Evolutionary conservation across 164 flowering plant species (phyloP).

Genomic region (Cinnamomum micranthum): DNA sequence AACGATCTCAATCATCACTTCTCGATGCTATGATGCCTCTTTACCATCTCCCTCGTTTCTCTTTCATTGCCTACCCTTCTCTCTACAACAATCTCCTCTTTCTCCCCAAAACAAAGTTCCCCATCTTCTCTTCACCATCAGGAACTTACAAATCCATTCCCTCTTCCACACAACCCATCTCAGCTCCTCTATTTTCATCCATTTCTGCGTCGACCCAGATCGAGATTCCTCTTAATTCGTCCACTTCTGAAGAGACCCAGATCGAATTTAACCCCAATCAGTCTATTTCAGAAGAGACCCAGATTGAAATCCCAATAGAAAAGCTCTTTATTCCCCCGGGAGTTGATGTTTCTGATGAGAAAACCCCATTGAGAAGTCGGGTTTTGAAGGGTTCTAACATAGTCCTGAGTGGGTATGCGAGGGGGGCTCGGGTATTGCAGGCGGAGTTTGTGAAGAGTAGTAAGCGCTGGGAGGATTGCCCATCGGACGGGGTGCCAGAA

Average conservation of each 20-base stretch:
- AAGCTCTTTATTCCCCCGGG: slow-evolving; percentile 92
- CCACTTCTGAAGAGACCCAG: slow-evolving; percentile 12
- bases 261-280: slow-evolving; percentile 6
- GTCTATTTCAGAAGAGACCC: slow-evolving; percentile 6
- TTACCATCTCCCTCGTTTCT: slow-evolving; percentile 38
- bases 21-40: slow-evolving; percentile 30
- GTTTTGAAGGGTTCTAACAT: slow-evolving; percentile 90
- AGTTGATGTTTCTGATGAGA: slow-evolving; percentile 40
- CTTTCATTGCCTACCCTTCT: slow-evolving; percentile 16
- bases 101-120: slow-evolving; percentile 15
- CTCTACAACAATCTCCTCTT: slow-evolving; percentile 21
- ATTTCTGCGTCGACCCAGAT: slow-evolving; percentile 12
- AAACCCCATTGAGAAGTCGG: slow-evolving; percentile 32
- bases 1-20: background rate
- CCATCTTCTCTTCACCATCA: slow-evolving; percentile 13
- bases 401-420: slow-evolving; percentile 76
- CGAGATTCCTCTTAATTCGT: slow-evolving; percentile 10
- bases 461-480: slow-evolving; percentile 74
- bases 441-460: slow-evolving; percentile 98
- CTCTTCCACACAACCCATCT: slow-evolving; percentile 20
- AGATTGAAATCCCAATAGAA: slow-evolving; percentile 44
- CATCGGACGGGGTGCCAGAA: slow-evolving; percentile 85
- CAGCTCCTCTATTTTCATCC: slow-evolving; percentile 13
- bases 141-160: slow-evolving; percentile 17
- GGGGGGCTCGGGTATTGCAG: slow-evolving; percentile 55